Evolutionary conservation across 2,329 filamentous ascomycete genomes (phyloP).

Genomic region (Xylariaceae sp.): DNA sequence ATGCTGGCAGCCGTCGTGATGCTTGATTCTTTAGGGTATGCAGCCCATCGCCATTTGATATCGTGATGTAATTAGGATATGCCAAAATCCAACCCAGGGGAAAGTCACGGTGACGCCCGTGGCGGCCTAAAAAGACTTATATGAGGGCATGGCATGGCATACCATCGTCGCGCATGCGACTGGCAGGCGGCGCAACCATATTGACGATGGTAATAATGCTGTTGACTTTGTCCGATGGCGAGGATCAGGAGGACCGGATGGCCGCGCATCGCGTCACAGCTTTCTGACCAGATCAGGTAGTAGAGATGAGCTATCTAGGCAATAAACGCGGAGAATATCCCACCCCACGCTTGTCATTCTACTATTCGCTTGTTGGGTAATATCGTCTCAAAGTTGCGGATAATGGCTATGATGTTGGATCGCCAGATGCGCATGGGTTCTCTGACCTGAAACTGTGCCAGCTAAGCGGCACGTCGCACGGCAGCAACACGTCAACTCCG

Average conservation of each 20-base stretch:
- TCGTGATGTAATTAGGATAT: neutral
- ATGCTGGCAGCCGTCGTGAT: neutral
- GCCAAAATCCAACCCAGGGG: neutral
- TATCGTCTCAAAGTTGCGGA: constrained; percentile 11
- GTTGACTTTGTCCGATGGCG: constrained; percentile 7
- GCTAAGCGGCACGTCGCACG: constrained; percentile 12
- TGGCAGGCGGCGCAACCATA: neutral
- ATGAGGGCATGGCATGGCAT: constrained; percentile 1
- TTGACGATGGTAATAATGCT: neutral
- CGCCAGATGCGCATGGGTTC: constrained; percentile 14
- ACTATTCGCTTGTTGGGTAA: constrained; percentile 16
- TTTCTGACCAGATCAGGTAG: neutral
- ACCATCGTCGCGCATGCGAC: neutral
- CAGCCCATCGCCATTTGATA: constrained; percentile 1
- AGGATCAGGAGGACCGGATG: constrained; percentile 18
- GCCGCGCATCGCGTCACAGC: constrained; percentile 2
- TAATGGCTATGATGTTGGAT: constrained; percentile 25
- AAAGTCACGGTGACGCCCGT: constrained; percentile 4
- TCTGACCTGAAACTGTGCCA: constrained; percentile 23
- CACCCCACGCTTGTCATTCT: neutral
- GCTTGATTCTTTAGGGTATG: neutral
- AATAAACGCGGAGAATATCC: neutral
- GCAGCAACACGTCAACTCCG: neutral
- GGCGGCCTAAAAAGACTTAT: constrained; percentile 4
- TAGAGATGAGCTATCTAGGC: neutral